Evolutionary conservation across 352 stramenopile genomes (phyloP).

Genomic region (Phytopythium sindhum): DNA sequence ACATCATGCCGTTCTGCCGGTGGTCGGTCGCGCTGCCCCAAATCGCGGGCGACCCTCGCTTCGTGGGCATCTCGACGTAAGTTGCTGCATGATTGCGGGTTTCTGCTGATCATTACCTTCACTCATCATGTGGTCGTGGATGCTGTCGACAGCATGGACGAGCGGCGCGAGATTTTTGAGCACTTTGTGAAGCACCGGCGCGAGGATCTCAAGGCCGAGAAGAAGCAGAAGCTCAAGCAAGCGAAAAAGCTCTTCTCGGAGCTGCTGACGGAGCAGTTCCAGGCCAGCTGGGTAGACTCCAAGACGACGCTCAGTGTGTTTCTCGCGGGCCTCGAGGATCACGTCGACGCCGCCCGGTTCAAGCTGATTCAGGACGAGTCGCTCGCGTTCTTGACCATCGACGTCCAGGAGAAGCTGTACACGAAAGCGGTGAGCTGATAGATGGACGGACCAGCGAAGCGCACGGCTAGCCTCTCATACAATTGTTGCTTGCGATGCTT

Average conservation of each 20-base stretch:
- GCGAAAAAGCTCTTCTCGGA: slow-evolving; percentile 50
- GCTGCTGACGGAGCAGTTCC: slow-evolving; percentile 45
- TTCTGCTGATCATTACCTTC: neutral
- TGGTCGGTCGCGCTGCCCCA: slow-evolving; percentile 78
- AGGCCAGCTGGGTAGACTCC: slow-evolving; percentile 32
- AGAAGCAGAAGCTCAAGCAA: slow-evolving; percentile 69
- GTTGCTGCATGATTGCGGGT: neutral
- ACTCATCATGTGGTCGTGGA: neutral
- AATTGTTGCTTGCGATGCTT: neutral
- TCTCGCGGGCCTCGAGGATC: slow-evolving; percentile 42
- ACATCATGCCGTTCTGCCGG: slow-evolving; percentile 82
- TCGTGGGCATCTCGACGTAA: slow-evolving; percentile 60
- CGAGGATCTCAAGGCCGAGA: slow-evolving; percentile 72
- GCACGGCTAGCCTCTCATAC: neutral
- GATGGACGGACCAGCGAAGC: no score
- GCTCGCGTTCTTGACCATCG: slow-evolving; percentile 33
- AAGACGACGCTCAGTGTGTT: slow-evolving; percentile 57
- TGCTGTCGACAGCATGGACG: slow-evolving; percentile 54
- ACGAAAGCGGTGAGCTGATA: slow-evolving; percentile 23
- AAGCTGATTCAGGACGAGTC: slow-evolving; percentile 37
- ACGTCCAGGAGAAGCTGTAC: slow-evolving; percentile 55
- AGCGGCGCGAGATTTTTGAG: slow-evolving; percentile 75
- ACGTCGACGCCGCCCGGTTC: slow-evolving; percentile 24
- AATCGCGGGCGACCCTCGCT: slow-evolving; percentile 68
- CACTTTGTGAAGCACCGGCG: slow-evolving; percentile 72